Base-by-base conservation (phyloP, 2,329 filamentous ascomycete genomes). In the Pseudogymnoascus sp. region DNA sequence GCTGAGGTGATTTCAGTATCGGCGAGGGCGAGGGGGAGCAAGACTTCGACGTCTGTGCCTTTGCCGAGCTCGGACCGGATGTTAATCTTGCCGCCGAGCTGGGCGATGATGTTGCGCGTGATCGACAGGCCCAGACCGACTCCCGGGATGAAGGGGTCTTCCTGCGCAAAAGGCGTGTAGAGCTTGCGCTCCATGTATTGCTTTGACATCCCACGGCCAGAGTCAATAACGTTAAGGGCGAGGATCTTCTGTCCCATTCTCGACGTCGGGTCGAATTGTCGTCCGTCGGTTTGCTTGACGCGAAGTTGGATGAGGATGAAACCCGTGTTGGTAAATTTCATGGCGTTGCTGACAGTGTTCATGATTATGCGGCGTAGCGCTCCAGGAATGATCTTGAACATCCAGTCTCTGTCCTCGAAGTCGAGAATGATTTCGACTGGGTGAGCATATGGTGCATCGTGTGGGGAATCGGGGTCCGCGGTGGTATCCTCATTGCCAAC, bases 61-160 rank as follows among this genome's bases (percentile, higher is more conserved):
- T 79, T 76, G 1, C 79, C 78, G 7, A 79, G 74, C 61, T 81
- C 76, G 51, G 79, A 85, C 47, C 78, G 78, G 29, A 89, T 78
- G n/a, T 83, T 78, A 37, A 89, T 83, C 5, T 76, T 79, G 1
- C 86, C 86, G 23, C 81, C 78, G 0, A 89, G 75, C 31, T 83
- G 81, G 51, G 81, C 80, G 11, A 87, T 81, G 31, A 88, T 83
- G 62, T 77, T 77, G 86, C 80, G 79, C 60, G 89, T 86, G 11
- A 89, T 85, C 5, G 82, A 85, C 29, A 89, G 72, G 0, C 86
- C 86, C 0, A 88, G 74, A 0, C 85, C 86, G 1, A 83, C 84
- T 0, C 86, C 69, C 85, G 82, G 80, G 1, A 82, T 79, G 23
- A 88, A 74, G 0, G 79, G 76, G 62, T 86, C 81, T 68, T 88